Base-by-base conservation (phyloP, 2,329 filamentous ascomycete species). In the Pseudogymnoascus sp. region DNA sequence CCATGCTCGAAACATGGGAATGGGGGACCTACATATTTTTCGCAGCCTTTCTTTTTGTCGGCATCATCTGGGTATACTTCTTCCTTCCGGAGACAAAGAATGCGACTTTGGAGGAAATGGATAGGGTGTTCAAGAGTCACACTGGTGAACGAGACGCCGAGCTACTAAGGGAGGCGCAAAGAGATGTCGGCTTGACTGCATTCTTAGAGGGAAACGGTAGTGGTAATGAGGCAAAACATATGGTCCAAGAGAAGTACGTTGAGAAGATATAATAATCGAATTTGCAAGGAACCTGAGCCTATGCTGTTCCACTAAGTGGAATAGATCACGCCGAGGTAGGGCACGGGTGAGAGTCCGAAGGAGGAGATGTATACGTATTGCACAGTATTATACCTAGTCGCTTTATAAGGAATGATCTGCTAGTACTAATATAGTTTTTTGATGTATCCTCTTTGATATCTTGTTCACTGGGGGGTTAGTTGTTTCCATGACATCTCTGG, bases 21-120 rank as follows among this genome's bases (percentile, higher is more conserved):
- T 83, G 77, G 70, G 81, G 81, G 13, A 80, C 80, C 0, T 84
- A 82, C 65, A 79, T 84, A 63, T 83, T 84, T 72, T 84, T 84
- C 62, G 79, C 79, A 0, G 74, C 73, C 0, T 76, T 81, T 60
- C 77, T 80, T 47, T 72, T 76, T 3, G 68, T 71, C 1, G 76
- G 78, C 2, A 74, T 77, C 29, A 68, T 77, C 3, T 83, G 78
- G 69, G 75, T 80, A 1, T 81, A 74, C 66, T 76, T 79, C 65
- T 77, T 74, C 58, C 71, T 84, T 2, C 81, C 81, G 0, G 81
- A 83, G 68, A 84, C 81, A 3, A 83, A 82, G 67, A 78, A 78
- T 50, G 74, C 78, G 36, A 80, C 78, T 2, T 74, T 83, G 5
- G 81, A 84, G 66, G 77, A 79, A 37, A 79, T 83, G 74, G 81